These are phyloP conservation scores for Tolypocladium amazonense DNA, from an alignment of 2,329 filamentous ascomycete species.

Conservation along the genomic window DNA sequence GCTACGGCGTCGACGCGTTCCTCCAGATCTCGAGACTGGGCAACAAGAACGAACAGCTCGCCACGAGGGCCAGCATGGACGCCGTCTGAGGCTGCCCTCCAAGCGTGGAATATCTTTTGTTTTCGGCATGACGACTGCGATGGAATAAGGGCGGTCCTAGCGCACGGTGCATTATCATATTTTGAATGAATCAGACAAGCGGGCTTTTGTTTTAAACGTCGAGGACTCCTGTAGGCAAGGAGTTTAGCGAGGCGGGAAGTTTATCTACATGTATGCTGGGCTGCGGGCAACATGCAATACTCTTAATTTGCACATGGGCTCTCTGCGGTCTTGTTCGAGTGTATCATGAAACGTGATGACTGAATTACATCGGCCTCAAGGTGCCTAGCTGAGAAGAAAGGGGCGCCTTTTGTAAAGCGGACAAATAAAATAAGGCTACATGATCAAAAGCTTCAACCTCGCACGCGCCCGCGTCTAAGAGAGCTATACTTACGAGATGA, in stretches of 20 bases:
- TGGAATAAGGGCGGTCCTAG: background rate
- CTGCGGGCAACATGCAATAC: background rate
- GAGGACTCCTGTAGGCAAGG: background rate
- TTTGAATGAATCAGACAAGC: background rate
- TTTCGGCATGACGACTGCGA: background rate
- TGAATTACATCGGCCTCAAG: conserved; percentile 37
- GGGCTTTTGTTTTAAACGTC: background rate
- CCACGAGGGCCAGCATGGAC: conserved; percentile 66
- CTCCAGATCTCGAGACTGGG: conserved; percentile 92
- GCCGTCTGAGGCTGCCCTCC: conserved; percentile 34
- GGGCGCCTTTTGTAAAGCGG: conserved; percentile 19
- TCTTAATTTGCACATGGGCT: background rate
- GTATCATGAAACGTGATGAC: conserved; percentile 30
- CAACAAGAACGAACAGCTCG: conserved; percentile 95
- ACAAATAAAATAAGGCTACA: conserved; percentile 22
- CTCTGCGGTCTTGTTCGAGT: background rate
- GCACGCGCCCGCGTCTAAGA: conserved; percentile 1
- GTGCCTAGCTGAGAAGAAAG: conserved; percentile 22
- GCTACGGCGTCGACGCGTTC: conserved; percentile 93
- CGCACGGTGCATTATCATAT: conserved; percentile 4
- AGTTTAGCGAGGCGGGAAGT: background rate
- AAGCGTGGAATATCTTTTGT: background rate
- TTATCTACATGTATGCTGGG: background rate
- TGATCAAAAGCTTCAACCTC: conserved; percentile 16
- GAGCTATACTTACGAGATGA: conserved; percentile 1